Evolutionary conservation across 371 early-diverging fungal species (phyloP).

Genomic region (Mucor piriformis): DNA sequence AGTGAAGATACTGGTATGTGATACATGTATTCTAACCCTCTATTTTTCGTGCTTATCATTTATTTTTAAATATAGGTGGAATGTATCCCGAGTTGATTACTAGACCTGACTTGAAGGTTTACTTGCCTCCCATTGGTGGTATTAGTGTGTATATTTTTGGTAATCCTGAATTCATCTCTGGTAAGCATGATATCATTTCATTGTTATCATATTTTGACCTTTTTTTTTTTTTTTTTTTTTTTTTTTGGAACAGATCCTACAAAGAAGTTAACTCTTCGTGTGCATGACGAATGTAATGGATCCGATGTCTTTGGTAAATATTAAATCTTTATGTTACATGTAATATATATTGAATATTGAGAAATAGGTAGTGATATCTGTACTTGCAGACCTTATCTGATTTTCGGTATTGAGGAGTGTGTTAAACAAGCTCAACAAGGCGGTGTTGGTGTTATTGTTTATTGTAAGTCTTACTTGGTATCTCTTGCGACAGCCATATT

Average conservation of each 20-base stretch:
- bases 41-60: conserved; percentile 1
- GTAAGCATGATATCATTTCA: conserved; percentile 22
- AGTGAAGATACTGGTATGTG: conserved; percentile 56
- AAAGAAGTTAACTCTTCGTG: conserved; percentile 85
- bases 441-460: conserved; percentile 93
- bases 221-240: no score
- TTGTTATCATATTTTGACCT: neutral
- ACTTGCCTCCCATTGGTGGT: conserved; percentile 94
- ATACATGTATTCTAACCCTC: neutral
- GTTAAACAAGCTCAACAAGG: conserved; percentile 91
- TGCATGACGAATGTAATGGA: conserved; percentile 94
- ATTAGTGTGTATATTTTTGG: conserved; percentile 95
- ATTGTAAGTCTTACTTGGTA: conserved; percentile 80
- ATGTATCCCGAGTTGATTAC: conserved; percentile 97
- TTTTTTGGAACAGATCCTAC: no score
- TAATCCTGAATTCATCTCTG: conserved; percentile 74
- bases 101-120: conserved; percentile 92
- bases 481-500: neutral
- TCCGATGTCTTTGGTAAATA: conserved; percentile 90
- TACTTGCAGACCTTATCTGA: conserved; percentile 94
- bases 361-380: conserved; percentile 76
- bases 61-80: conserved; percentile 66
- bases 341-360: conserved; percentile 13
- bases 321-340: neutral
- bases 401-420: conserved; percentile 92